Conservation (phyloP, 2,329 filamentous ascomycete species). For the Plectosphaerella cucumerina region DNA sequence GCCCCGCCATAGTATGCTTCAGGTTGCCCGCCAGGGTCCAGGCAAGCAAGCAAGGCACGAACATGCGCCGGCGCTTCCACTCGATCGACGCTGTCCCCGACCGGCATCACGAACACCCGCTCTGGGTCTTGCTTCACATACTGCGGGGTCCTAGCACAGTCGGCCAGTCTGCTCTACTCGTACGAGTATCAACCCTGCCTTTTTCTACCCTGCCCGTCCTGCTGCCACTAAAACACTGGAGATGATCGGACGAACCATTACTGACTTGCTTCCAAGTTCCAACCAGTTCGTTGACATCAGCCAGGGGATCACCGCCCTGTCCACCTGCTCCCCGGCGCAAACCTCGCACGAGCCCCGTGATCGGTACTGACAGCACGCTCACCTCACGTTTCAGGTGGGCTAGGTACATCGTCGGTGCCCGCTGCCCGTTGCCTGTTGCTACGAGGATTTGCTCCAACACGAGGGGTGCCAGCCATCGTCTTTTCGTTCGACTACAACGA, state of each 20-base stretch:
- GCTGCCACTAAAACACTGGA: not conserved
- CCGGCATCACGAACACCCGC: too few species aligned
- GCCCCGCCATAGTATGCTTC: not conserved
- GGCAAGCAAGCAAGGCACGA: not conserved
- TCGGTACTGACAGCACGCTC: not conserved
- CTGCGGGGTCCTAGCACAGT: too few species aligned
- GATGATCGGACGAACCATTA: not conserved
- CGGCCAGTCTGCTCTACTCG: too few species aligned
- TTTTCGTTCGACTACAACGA: too few species aligned
- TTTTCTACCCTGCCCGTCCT: too few species aligned
- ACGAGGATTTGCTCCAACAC: too few species aligned
- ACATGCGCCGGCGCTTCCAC: not conserved
- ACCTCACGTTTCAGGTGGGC: constrained; percentile 1
- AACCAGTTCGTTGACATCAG: not conserved
- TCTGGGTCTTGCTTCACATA: too few species aligned
- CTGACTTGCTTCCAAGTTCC: not conserved
- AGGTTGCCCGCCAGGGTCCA: not conserved
- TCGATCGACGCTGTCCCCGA: too few species aligned
- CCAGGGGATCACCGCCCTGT: not conserved
- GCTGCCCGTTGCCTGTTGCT: too few species aligned
- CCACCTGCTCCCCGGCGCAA: too few species aligned
- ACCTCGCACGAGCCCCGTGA: not conserved
- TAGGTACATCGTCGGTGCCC: not conserved
- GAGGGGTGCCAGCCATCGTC: too few species aligned
- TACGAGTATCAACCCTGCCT: too few species aligned